A percentile compares a stretch with the other conserved stretches of the same genome.
Conservation (phyloP, 305 asterid genomes). For the Fraxinus greggii region DNA sequence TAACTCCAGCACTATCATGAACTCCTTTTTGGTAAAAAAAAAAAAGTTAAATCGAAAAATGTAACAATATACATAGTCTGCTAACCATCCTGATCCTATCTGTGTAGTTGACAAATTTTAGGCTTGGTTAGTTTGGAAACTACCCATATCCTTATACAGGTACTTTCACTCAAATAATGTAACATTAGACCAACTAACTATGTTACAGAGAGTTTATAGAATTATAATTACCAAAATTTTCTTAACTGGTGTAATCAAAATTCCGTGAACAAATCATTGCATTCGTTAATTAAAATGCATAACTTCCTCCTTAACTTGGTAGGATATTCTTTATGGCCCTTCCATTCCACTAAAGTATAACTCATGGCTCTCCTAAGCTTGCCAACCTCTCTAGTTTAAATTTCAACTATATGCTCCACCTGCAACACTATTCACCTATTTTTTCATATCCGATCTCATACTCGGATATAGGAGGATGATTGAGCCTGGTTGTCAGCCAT, state of each 20-base stretch:
- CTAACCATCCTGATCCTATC: neutral
- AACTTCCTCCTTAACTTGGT: neutral
- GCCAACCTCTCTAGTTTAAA: neutral
- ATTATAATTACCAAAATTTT: neutral
- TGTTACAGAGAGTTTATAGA: neutral
- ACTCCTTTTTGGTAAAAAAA: neutral
- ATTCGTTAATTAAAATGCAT: neutral
- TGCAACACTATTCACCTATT: neutral
- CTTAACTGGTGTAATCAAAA: neutral
- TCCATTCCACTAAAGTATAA: neutral
- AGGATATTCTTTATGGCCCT: neutral
- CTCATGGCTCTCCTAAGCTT: neutral
- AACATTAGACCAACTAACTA: neutral
- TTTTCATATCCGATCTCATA: neutral
- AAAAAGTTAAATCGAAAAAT: neutral
- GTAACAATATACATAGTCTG: neutral
- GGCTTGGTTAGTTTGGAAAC: neutral
- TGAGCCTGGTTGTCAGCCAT: neutral
- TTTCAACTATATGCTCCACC: neutral
- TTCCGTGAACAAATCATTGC: neutral
- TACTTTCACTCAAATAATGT: neutral
- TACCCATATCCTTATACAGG: neutral
- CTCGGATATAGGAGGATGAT: neutral
- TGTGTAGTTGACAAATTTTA: neutral
- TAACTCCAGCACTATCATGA: neutral